These are phyloP conservation scores for Wickerhamiella siamensis DNA, from an alignment of 805 yeast genomes.

Conservation along the genomic window DNA sequence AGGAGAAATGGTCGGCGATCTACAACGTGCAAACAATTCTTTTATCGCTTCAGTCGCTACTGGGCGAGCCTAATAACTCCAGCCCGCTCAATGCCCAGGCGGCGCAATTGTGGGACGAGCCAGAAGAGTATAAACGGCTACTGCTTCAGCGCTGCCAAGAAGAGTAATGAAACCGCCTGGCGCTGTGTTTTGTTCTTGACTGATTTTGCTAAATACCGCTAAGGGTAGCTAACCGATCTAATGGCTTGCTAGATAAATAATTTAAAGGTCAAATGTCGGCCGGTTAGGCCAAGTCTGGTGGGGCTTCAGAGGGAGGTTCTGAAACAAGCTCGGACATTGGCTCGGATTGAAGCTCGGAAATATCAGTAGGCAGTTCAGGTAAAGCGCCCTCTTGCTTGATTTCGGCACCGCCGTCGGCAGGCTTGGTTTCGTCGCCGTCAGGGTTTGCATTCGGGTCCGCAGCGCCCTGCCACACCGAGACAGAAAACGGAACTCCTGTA, in stretches of 20 bases:
- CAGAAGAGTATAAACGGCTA: conserved; percentile 29
- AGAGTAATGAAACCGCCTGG: not conserved
- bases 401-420: conserved; percentile 3
- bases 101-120: conserved; percentile 40
- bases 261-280: not conserved
- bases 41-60: conserved; percentile 41
- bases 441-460: conserved; percentile 7
- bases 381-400: not conserved
- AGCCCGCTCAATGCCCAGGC: conserved; percentile 44
- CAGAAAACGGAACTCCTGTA: conserved; percentile 30
- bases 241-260: not conserved
- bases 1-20: conserved; percentile 52
- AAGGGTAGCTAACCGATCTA: not conserved
- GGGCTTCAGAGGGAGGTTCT: not conserved
- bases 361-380: not conserved
- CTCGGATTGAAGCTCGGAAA: conserved; percentile 1
- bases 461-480: conserved; percentile 30
- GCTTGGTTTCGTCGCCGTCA: not conserved
- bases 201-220: not conserved
- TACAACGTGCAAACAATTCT: conserved; percentile 47
- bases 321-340: not conserved
- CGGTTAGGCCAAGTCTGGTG: not conserved
- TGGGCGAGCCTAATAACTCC: conserved; percentile 48
- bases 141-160: conserved; percentile 27
- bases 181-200: not conserved